These are phyloP conservation scores for Ananas comosus DNA, from an alignment of 176 grass and related monocot species.

Conservation along the genomic window DNA sequence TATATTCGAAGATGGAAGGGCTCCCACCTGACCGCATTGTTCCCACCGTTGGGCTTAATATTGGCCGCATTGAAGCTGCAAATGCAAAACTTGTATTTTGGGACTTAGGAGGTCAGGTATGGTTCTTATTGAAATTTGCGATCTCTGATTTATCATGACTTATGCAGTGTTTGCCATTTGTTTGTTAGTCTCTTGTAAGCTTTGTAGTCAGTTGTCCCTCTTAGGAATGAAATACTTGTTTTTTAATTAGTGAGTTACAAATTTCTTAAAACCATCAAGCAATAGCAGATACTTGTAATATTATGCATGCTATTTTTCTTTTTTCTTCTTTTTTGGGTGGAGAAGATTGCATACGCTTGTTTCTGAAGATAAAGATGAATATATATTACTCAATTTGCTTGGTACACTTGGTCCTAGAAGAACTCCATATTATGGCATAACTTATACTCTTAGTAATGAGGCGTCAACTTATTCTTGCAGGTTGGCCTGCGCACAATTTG, in stretches of 20 bases:
- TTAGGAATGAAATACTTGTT: too few relatives aligned
- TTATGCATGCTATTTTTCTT: too few relatives aligned
- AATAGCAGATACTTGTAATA: too few relatives aligned
- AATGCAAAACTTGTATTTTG: conserved; percentile 95
- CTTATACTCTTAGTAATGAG: not conserved
- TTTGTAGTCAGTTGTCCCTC: too few relatives aligned
- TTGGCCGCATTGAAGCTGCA: conserved; percentile 82
- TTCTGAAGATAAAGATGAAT: too few relatives aligned
- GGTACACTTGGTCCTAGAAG: not conserved
- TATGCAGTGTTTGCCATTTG: not conserved
- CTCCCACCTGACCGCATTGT: conserved; percentile 80
- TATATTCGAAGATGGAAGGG: conserved; percentile 64
- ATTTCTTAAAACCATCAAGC: too few relatives aligned
- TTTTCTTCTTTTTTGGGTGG: too few relatives aligned
- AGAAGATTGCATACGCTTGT: too few relatives aligned
- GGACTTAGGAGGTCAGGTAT: conserved; percentile 99
- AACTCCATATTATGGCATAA: not conserved
- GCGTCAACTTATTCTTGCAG: conserved; percentile 20
- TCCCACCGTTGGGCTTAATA: conserved; percentile 95
- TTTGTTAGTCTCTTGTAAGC: too few relatives aligned
- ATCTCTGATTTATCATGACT: not conserved
- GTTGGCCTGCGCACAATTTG: conserved; percentile 87
- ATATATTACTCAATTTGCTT: not conserved
- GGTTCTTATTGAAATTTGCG: not conserved
- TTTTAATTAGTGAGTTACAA: too few relatives aligned